phyloP scores from a whole-genome alignment of 2,329 filamentous ascomycete genomes.

The Fusarium protoensiforme region DNA sequence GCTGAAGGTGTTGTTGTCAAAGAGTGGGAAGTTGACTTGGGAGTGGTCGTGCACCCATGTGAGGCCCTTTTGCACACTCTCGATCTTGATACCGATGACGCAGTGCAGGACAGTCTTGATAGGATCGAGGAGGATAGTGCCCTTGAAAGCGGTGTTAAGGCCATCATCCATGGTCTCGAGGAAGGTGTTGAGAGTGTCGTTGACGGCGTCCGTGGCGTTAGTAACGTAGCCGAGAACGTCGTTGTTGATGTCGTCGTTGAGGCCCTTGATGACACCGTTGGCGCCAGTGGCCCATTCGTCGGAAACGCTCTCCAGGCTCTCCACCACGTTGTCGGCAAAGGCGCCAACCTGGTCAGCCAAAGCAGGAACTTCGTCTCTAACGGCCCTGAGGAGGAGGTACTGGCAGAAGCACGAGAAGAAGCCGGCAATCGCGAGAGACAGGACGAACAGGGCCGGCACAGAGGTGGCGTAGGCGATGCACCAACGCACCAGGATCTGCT shows the following conservation, averaged over 20 bases:
- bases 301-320: slow-evolving; percentile 78
- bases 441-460: slow-evolving; percentile 83
- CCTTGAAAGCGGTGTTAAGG: slow-evolving; percentile 82
- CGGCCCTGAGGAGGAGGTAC: slow-evolving; percentile 76
- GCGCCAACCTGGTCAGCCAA: slow-evolving; percentile 79
- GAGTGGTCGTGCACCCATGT: slow-evolving; percentile 94
- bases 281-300: slow-evolving; percentile 80
- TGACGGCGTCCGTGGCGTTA: slow-evolving; percentile 83
- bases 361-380: slow-evolving; percentile 81
- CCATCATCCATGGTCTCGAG: slow-evolving; percentile 79
- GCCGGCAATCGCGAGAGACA: slow-evolving; percentile 84
- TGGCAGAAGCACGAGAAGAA: slow-evolving; percentile 87
- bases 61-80: slow-evolving; percentile 85
- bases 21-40: slow-evolving; percentile 80
- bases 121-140: slow-evolving; percentile 81
- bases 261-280: slow-evolving; percentile 76
- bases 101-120: slow-evolving; percentile 86
- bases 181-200: slow-evolving; percentile 86
- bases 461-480: slow-evolving; percentile 89
- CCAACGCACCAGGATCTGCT: slow-evolving; percentile 83
- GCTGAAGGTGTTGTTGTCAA: slow-evolving; percentile 86
- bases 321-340: slow-evolving; percentile 83
- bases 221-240: slow-evolving; percentile 90
- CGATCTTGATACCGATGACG: slow-evolving; percentile 87
- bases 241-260: slow-evolving; percentile 83